phyloP scores from a whole-genome alignment of 345 rosid genomes.

The Tarenaya hassleriana region DNA sequence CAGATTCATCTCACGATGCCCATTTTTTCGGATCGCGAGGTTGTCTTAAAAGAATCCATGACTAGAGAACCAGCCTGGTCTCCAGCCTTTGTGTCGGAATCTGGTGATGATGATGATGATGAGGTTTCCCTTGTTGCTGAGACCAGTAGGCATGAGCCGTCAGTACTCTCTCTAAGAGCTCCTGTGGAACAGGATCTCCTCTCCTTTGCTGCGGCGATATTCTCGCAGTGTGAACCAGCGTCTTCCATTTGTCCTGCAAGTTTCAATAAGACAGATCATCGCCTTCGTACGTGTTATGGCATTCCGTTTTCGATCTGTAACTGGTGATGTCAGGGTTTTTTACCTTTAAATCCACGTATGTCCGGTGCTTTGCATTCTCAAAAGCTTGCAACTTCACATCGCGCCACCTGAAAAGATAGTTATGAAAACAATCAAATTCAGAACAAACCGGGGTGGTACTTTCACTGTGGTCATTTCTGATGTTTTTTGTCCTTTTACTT shows the following conservation, averaged over 20 bases:
- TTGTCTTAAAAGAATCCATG: no score
- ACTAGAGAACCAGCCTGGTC: slow-evolving; percentile 48
- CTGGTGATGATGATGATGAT: slow-evolving; percentile 55
- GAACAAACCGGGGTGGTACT: no score
- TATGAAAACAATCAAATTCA: not conserved
- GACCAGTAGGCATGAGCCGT: slow-evolving; percentile 89
- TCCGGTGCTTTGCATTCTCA: slow-evolving; percentile 87
- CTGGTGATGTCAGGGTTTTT: not conserved
- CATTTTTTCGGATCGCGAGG: no score
- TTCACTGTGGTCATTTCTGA: no score
- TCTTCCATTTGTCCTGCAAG: slow-evolving; percentile 93
- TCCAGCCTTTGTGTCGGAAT: slow-evolving; percentile 30
- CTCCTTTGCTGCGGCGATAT: slow-evolving; percentile 98
- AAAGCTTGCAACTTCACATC: slow-evolving; percentile 91
- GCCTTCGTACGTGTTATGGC: no score
- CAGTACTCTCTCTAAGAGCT: slow-evolving; percentile 84
- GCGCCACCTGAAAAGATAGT: slow-evolving; percentile 66
- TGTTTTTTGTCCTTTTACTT: no score
- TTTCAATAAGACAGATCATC: slow-evolving; percentile 2
- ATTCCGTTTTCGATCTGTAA: no score
- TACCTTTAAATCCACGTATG: slow-evolving; percentile 94
- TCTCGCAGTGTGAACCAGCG: slow-evolving; percentile 92
- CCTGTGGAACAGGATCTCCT: slow-evolving; percentile 97
- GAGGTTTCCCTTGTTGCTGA: slow-evolving; percentile 76
- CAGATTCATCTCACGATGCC: no score